These are phyloP conservation scores for Tremellales sp. DNA, from an alignment of 1,284 basidiomycete species.

Conservation along the genomic window DNA sequence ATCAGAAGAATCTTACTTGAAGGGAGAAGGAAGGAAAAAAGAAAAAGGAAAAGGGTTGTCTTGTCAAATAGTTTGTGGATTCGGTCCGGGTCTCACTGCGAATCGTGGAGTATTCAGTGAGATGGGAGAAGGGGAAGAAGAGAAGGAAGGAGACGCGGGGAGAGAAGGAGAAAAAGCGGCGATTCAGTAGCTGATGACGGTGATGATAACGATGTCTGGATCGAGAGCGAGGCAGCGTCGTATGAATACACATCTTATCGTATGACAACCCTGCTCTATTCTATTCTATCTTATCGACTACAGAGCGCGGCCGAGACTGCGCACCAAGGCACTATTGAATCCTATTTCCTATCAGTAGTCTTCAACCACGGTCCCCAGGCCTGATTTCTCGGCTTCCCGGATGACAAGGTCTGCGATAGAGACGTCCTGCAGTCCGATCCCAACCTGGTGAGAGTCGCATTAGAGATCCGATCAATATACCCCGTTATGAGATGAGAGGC, in stretches of 20 bases:
- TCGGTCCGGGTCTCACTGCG: no score
- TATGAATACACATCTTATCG: no score
- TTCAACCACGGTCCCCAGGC: slow-evolving; percentile 32
- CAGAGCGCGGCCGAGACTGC: no score
- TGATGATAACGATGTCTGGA: not conserved
- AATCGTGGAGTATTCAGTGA: not conserved
- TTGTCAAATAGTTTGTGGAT: no score
- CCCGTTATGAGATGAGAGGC: not conserved
- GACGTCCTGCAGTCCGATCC: slow-evolving; percentile 49
- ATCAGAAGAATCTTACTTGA: no score
- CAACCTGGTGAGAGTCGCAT: slow-evolving; percentile 28
- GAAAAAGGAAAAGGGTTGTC: no score
- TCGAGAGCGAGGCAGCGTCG: no score
- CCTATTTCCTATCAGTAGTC: slow-evolving; percentile 30
- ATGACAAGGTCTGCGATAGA: slow-evolving; percentile 44
- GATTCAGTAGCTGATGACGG: not conserved
- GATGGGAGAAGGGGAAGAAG: not conserved
- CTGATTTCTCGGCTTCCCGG: slow-evolving; percentile 32
- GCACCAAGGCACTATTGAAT: no score
- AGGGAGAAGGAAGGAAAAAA: no score
- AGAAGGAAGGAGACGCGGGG: not conserved
- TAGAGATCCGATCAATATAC: not conserved
- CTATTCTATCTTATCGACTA: no score
- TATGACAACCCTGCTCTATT: no score
- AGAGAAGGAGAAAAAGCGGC: slow-evolving; percentile 1